Evolutionary conservation across 2,329 filamentous ascomycete species (phyloP).

Genomic region (Aspergillus aculeatus): DNA sequence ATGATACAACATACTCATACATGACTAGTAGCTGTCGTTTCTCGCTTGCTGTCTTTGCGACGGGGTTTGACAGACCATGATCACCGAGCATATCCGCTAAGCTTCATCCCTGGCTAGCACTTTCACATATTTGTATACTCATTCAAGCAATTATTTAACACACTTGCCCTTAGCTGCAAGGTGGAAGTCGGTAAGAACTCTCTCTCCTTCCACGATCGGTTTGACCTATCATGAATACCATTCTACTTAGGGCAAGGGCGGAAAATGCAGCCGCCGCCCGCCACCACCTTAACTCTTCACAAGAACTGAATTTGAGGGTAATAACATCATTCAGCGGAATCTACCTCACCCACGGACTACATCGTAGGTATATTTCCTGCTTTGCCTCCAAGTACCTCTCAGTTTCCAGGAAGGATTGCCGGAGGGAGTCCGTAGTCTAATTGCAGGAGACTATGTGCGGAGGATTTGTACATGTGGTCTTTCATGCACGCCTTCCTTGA

Average conservation of each 20-base stretch:
- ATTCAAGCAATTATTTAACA: no score
- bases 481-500: constrained; percentile 4
- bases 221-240: not conserved
- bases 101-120: not conserved
- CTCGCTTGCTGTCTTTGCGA: not conserved
- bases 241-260: not conserved
- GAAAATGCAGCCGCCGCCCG: no score
- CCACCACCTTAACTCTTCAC: not conserved
- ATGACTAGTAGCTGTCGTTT: not conserved
- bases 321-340: no score
- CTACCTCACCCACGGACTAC: no score
- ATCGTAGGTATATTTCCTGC: no score
- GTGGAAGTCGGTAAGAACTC: not conserved
- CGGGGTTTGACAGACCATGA: not conserved
- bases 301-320: no score
- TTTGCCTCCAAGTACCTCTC: no score
- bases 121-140: not conserved
- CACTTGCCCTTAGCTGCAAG: not conserved
- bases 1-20: no score
- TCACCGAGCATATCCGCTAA: constrained; percentile 4
- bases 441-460: constrained; percentile 4
- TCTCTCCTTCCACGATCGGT: not conserved
- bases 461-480: constrained; percentile 1
- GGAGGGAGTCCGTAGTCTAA: not conserved
- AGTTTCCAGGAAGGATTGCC: not conserved